Conservation (phyloP, 805 yeast species). For the Monosporozyma solicola region DNA sequence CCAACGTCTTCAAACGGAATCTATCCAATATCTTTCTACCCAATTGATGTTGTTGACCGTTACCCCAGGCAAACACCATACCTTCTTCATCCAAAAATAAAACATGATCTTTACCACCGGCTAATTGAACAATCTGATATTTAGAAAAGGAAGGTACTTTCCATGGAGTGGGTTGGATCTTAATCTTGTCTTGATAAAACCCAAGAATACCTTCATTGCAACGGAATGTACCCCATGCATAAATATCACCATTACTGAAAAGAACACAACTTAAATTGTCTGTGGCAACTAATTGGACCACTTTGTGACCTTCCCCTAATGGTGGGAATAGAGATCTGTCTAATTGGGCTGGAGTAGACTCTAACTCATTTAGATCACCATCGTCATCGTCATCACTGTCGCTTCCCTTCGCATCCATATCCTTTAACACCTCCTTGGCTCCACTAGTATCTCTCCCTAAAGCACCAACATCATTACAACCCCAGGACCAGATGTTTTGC, state of each 20-base stretch:
- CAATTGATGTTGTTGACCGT: conserved; percentile 86
- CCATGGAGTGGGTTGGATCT: conserved; percentile 59
- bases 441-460: conserved; percentile 78
- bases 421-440: conserved; percentile 55
- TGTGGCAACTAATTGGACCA: conserved; percentile 82
- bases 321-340: conserved; percentile 55
- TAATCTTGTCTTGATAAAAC: conserved; percentile 51
- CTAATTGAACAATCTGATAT: conserved; percentile 68
- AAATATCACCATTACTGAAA: conserved; percentile 75
- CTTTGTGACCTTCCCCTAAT: conserved; percentile 35
- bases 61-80: conserved; percentile 93
- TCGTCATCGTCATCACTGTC: conserved; percentile 58
- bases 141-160: conserved; percentile 42
- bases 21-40: conserved; percentile 81
- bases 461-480: conserved; percentile 87
- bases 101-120: conserved; percentile 89
- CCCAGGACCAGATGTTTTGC: conserved; percentile 96
- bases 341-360: conserved; percentile 80
- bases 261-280: conserved; percentile 83
- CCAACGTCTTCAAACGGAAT: conserved; percentile 61
- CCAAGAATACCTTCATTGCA: conserved; percentile 89
- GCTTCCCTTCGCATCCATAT: conserved; percentile 49
- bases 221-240: conserved; percentile 97
- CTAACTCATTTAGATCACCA: conserved; percentile 80
- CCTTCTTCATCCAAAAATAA: conserved; percentile 79